Percentiles rank a stretch among this genome's conserved stretches.
phyloP scores from a whole-genome alignment of 2,329 filamentous ascomycete genomes.

The Colletotrichum chrysophilum region DNA sequence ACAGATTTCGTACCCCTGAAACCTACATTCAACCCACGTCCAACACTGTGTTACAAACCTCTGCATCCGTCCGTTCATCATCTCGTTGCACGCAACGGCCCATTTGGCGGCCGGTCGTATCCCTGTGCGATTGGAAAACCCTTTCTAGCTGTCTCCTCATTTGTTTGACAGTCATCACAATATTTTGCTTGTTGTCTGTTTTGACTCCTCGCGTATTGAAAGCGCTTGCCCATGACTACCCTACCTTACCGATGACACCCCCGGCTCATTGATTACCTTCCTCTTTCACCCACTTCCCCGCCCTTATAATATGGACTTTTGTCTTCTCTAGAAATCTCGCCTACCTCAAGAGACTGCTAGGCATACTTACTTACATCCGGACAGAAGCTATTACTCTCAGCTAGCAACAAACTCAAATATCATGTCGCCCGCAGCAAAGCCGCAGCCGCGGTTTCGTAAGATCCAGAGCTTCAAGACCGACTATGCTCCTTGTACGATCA shows the following conservation, averaged over 20 bases:
- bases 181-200: not conserved
- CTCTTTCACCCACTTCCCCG: not conserved
- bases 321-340: not conserved
- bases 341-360: not conserved
- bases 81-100: not conserved
- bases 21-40: not conserved
- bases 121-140: not conserved
- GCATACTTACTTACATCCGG: not conserved
- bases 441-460: constrained; percentile 73
- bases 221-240: not conserved
- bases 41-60: not conserved
- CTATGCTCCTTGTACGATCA: constrained; percentile 87
- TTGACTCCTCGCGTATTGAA: not conserved
- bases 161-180: not conserved
- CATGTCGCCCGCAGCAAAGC: constrained; percentile 57
- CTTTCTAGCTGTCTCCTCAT: not conserved
- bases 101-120: not conserved
- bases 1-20: not conserved
- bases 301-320: not conserved
- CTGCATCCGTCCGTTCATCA: not conserved
- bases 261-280: not conserved
- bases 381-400: not conserved
- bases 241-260: not conserved
- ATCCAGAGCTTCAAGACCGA: constrained; percentile 87
- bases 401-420: constrained; percentile 28